These are phyloP conservation scores for Suillus occidentalis DNA, from an alignment of 768 basidiomycete species.

Conservation along the genomic window DNA sequence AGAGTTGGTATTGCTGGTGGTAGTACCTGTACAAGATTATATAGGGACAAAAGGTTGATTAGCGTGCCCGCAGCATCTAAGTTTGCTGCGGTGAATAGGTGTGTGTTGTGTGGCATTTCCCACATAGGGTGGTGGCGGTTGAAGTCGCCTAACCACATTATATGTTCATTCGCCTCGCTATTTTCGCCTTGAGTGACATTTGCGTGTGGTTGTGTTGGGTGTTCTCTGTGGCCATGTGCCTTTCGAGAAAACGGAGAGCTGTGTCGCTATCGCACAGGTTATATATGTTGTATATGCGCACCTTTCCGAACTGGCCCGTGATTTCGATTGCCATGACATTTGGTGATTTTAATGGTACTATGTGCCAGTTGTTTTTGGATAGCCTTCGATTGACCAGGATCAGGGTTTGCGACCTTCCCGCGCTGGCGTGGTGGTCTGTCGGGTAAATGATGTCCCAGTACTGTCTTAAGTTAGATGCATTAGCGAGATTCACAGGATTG, in stretches of 20 bases:
- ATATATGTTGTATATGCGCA: background rate
- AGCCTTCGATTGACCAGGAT: background rate
- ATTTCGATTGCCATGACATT: background rate
- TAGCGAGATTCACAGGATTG: conserved; percentile 13
- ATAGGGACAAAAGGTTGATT: accelerated
- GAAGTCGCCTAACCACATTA: background rate
- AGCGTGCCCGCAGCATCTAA: background rate
- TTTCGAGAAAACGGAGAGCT: too few species aligned
- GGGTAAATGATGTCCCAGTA: conserved; percentile 26
- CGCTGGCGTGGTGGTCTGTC: background rate
- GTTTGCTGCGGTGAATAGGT: background rate
- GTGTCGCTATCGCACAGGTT: background rate
- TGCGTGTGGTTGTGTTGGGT: too few species aligned
- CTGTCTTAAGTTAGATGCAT: conserved; percentile 10
- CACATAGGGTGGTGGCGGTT: background rate
- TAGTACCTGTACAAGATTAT: background rate
- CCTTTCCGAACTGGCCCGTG: background rate
- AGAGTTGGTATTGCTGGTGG: background rate
- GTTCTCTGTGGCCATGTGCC: too few species aligned
- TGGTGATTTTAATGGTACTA: background rate
- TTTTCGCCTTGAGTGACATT: background rate
- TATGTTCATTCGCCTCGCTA: background rate
- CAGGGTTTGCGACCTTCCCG: background rate
- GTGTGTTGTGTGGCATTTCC: background rate
- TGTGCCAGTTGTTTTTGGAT: background rate